A percentile compares a stretch with the other conserved stretches of the same genome.
These are phyloP conservation scores for Pyrenophora tritici-repentis DNA, from an alignment of 2,329 filamentous ascomycete genomes.

Conservation along the genomic window DNA sequence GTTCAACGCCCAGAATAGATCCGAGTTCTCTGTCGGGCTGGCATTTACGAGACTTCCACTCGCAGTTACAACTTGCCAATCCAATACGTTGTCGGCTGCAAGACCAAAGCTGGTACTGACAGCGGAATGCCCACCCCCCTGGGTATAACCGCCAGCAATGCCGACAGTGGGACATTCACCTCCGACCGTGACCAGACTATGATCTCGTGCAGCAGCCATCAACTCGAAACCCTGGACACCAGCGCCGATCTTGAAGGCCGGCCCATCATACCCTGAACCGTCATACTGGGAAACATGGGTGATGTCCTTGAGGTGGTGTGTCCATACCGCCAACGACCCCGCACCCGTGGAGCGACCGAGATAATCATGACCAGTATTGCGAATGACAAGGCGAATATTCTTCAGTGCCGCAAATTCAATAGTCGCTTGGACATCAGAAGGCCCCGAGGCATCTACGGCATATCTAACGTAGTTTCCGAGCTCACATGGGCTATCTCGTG, in stretches of 20 bases:
- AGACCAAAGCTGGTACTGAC: constrained; percentile 52
- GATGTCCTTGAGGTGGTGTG: constrained; percentile 28
- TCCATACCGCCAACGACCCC: constrained; percentile 25
- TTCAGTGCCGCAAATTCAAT: constrained; percentile 27
- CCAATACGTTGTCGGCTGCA: constrained; percentile 30
- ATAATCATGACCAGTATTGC: constrained; percentile 40
- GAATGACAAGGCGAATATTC: constrained; percentile 37
- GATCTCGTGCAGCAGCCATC: constrained; percentile 22
- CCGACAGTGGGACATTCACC: constrained; percentile 53
- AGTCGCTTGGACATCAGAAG: constrained; percentile 20
- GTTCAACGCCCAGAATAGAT: constrained; percentile 37
- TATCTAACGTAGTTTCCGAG: constrained; percentile 32
- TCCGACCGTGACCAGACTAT: constrained; percentile 24
- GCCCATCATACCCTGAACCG: constrained; percentile 18
- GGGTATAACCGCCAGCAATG: constrained; percentile 37
- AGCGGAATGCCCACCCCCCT: constrained; percentile 58
- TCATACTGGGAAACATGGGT: constrained; percentile 16
- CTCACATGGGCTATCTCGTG: constrained; percentile 21
- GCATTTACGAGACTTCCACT: constrained; percentile 25
- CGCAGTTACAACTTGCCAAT: constrained; percentile 32
- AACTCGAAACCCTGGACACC: constrained; percentile 33
- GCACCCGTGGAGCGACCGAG: constrained; percentile 26
- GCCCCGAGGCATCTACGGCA: constrained; percentile 22
- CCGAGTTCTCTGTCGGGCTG: constrained; percentile 18
- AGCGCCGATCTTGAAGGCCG: constrained; percentile 31